Evolutionary conservation across 768 basidiomycete genomes (phyloP).

Genomic region (Tricholoma saponaceum): DNA sequence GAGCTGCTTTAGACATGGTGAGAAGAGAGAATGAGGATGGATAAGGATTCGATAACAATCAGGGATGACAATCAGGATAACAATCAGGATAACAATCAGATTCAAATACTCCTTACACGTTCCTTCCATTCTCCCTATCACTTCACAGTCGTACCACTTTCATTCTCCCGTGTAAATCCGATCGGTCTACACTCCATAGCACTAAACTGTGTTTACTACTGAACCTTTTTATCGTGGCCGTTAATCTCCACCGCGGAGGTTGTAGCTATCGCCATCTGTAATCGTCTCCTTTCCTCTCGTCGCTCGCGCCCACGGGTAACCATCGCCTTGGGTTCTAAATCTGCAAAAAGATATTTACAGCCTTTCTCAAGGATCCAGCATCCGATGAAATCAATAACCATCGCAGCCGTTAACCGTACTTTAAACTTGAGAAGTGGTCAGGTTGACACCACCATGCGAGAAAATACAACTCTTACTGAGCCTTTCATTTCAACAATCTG

Average conservation of each 20-base stretch:
- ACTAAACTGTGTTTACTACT: too few relatives aligned
- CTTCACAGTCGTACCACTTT: too few relatives aligned
- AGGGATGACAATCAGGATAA: not conserved
- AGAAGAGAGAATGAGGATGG: not conserved
- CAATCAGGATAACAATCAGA: not conserved
- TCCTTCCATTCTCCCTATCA: not conserved
- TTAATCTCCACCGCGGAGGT: slow-evolving; percentile 3
- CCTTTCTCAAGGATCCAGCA: slow-evolving; percentile 80
- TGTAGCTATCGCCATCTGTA: slow-evolving; percentile 23
- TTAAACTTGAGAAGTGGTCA: slow-evolving; percentile 65
- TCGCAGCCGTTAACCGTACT: slow-evolving; percentile 66
- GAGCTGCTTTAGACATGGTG: slow-evolving; percentile 22
- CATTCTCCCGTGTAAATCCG: too few relatives aligned
- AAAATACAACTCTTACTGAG: slow-evolving; percentile 45
- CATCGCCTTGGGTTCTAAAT: slow-evolving; percentile 81
- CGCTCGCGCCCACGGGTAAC: slow-evolving; percentile 82
- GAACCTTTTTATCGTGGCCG: slow-evolving; percentile 18
- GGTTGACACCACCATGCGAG: not conserved
- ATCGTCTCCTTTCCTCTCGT: slow-evolving; percentile 55
- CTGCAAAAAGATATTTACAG: slow-evolving; percentile 87
- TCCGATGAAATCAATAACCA: slow-evolving; percentile 85
- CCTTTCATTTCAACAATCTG: slow-evolving; percentile 91
- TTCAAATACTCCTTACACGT: not conserved
- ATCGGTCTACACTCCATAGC: too few relatives aligned
- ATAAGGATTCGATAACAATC: not conserved